These are phyloP conservation scores for Pseudogymnoascus sp. DNA, from an alignment of 2,329 filamentous ascomycete genomes.

Conservation along the genomic window DNA sequence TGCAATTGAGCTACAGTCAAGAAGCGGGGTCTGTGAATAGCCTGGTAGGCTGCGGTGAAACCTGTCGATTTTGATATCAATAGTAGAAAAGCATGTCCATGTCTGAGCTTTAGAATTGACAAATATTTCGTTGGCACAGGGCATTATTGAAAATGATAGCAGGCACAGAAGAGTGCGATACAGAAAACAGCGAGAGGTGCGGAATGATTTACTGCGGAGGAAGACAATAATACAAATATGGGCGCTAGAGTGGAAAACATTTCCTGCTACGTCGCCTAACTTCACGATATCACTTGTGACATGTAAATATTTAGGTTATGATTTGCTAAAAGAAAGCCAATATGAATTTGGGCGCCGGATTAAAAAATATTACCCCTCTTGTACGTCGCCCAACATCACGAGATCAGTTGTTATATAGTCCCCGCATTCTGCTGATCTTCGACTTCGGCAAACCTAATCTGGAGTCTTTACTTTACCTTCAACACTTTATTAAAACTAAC, in stretches of 20 bases:
- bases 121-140: neutral
- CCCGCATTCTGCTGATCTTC: neutral
- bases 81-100: neutral
- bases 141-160: neutral
- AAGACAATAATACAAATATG: neutral
- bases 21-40: slow-evolving; percentile 47
- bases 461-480: neutral
- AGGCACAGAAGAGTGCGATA: neutral
- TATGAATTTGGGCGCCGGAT: neutral
- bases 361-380: neutral
- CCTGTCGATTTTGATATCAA: neutral
- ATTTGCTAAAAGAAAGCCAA: neutral
- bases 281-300: neutral
- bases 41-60: slow-evolving; percentile 52
- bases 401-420: neutral
- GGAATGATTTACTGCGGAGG: neutral
- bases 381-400: neutral
- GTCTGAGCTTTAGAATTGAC: neutral
- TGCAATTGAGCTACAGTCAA: slow-evolving; percentile 45
- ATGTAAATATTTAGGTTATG: neutral
- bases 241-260: neutral
- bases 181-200: neutral
- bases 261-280: neutral
- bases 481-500: neutral
- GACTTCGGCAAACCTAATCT: neutral